Percentiles rank a stretch among this genome's conserved stretches.
These are phyloP conservation scores for Verticillium albo-atrum DNA, from an alignment of 2,329 filamentous ascomycete species.

Conservation along the genomic window DNA sequence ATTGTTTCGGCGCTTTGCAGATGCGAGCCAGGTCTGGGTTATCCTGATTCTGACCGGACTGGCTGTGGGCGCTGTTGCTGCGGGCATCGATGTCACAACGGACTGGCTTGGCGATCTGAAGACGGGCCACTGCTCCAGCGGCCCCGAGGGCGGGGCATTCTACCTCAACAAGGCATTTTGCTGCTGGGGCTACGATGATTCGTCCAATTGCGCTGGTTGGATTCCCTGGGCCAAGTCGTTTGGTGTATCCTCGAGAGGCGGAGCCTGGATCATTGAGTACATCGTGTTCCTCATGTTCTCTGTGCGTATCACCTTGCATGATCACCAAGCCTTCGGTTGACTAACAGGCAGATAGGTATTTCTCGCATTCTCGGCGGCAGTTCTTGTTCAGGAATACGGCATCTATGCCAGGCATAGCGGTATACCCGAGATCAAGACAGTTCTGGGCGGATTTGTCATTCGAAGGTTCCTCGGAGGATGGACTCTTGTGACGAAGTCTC, in stretches of 20 bases:
- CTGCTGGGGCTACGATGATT: conserved; percentile 85
- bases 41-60: conserved; percentile 82
- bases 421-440: conserved; percentile 96
- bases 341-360: conserved; percentile 47
- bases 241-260: conserved; percentile 59
- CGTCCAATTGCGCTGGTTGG: conserved; percentile 82
- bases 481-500: conserved; percentile 85
- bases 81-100: conserved; percentile 82
- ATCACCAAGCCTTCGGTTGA: not conserved
- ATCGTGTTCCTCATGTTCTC: conserved; percentile 82
- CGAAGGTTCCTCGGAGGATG: conserved; percentile 78
- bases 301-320: conserved; percentile 42
- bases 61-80: conserved; percentile 78
- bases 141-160: conserved; percentile 73
- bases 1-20: conserved; percentile 66
- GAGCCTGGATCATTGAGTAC: conserved; percentile 81
- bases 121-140: conserved; percentile 77
- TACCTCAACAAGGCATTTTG: conserved; percentile 91
- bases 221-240: conserved; percentile 76
- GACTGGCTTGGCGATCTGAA: conserved; percentile 95
- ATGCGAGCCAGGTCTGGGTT: conserved; percentile 89
- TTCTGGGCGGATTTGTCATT: conserved; percentile 92
- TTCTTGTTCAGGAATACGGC: conserved; percentile 80
- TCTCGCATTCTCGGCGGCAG: conserved; percentile 72
- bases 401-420: conserved; percentile 90